Evolutionary conservation across 2,329 filamentous ascomycete species (phyloP).

Genomic region (Stagonosporopsis vannaccii): DNA sequence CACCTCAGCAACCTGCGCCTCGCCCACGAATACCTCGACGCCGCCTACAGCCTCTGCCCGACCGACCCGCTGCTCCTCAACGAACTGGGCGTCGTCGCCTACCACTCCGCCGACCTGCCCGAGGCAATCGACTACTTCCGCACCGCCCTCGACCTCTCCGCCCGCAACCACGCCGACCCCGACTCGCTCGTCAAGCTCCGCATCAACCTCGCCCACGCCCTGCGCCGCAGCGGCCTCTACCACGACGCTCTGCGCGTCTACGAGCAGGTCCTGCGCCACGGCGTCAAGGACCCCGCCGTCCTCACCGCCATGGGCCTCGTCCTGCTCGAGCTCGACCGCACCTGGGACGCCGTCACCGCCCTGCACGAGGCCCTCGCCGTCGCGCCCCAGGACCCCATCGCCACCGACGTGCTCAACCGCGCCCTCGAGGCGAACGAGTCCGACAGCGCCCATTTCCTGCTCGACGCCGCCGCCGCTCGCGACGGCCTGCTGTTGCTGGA

Average conservation of each 20-base stretch:
- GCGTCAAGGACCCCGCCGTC: slow-evolving; percentile 78
- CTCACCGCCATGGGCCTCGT: slow-evolving; percentile 87
- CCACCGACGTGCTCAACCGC: slow-evolving; percentile 77
- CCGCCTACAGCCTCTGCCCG: slow-evolving; percentile 82
- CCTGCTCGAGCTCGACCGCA: slow-evolving; percentile 76
- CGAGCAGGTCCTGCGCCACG: slow-evolving; percentile 83
- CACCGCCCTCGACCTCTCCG: slow-evolving; percentile 77
- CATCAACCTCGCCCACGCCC: slow-evolving; percentile 88
- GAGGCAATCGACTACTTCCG: slow-evolving; percentile 80
- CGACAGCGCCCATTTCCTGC: slow-evolving; percentile 20
- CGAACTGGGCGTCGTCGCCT: slow-evolving; percentile 94
- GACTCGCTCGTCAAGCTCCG: slow-evolving; percentile 83
- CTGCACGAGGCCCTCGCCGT: slow-evolving; percentile 86
- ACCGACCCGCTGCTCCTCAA: slow-evolving; percentile 91
- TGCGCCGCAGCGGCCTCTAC: slow-evolving; percentile 73
- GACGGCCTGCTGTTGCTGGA: not conserved
- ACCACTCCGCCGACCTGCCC: slow-evolving; percentile 82
- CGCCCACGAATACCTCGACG: slow-evolving; percentile 92
- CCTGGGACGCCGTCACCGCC: slow-evolving; percentile 79
- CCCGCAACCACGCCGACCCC: slow-evolving; percentile 81
- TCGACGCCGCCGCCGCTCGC: slow-evolving; percentile 5
- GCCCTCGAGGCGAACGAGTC: slow-evolving; percentile 60
- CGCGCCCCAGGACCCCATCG: slow-evolving; percentile 79
- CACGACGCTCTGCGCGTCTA: slow-evolving; percentile 80
- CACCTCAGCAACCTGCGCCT: slow-evolving; percentile 93